Base-by-base conservation (phyloP, 2,329 filamentous ascomycete genomes). In the Botryotinia calthae region DNA sequence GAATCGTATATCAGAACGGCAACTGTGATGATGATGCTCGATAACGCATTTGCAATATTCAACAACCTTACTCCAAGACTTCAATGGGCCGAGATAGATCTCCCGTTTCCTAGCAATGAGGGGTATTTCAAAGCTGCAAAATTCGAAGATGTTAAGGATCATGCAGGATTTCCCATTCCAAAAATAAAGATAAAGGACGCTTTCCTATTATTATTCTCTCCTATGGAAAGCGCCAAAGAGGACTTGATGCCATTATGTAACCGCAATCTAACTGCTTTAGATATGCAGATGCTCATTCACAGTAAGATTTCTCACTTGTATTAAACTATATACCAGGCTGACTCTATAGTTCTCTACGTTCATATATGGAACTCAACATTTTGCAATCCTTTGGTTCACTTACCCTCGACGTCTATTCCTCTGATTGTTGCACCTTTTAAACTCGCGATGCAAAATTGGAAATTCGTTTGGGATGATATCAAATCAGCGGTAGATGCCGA, bases 231-330 rank as follows among this genome's bases (percentile, higher is more conserved):
- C 1, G 71, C 72, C 6, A 70, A 79, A 14, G 56, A 75, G 18
- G 74, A 76, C 20, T 64, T 79, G 16, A 51, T 73, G 44, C 54
- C 71, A 1, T 71, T 80, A 44, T 67, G 76, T 34, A 46, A 67
- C 9, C 74, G 70, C 28, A 73, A 74, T 18, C 56, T 80, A 54
- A 79, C 75, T 42, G 75, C 76, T 22, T 62, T 79, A 46, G 79
- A 81, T 73, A 77, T 81, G 77, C 78, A 80, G n/a, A 78, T 79
- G 72, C 75, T 81, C 7, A 78, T 81, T 22, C 77, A 80, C 71
- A 75, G 78, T 79, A 74, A 70, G 75, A 75, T 18, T 44, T 56
- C 65, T n/a, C 14, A 25, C 48, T n/a, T 59, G 25, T 14, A 44
- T 16, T 8, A 18, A 42, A 63, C 25, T 34, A 6, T 34, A 25